Evolutionary conservation across 2,329 filamentous ascomycete genomes (phyloP).

Genomic region (Colletotrichum costaricense): DNA sequence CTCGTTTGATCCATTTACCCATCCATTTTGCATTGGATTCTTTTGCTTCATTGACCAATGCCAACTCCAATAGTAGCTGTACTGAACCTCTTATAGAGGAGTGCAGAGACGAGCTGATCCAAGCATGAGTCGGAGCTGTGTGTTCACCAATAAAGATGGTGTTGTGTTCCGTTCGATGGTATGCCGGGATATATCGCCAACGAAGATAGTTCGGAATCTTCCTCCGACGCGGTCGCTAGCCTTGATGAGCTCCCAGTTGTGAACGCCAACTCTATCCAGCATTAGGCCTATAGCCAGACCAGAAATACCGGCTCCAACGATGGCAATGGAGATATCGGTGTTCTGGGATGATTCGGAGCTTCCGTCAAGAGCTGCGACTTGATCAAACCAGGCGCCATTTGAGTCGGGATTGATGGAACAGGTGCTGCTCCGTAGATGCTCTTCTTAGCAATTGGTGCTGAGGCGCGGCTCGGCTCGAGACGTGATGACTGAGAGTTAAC

Average conservation of each 20-base stretch:
- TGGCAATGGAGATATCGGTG: constrained; percentile 54
- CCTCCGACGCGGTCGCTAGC: constrained; percentile 67
- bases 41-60: constrained; percentile 41
- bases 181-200: constrained; percentile 55
- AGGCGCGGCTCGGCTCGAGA: background rate
- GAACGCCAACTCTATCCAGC: constrained; percentile 60
- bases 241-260: constrained; percentile 68
- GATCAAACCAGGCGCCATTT: constrained; percentile 53
- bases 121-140: constrained; percentile 47
- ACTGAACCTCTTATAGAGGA: constrained; percentile 44
- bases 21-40: constrained; percentile 40
- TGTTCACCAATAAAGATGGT: constrained; percentile 50
- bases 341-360: constrained; percentile 37
- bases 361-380: constrained; percentile 47
- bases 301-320: constrained; percentile 70
- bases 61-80: constrained; percentile 42
- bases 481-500: background rate
- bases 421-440: background rate
- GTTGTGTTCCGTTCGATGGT: constrained; percentile 46
- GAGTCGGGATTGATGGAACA: constrained; percentile 41
- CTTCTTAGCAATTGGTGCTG: background rate
- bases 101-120: constrained; percentile 45
- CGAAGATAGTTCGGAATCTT: constrained; percentile 68
- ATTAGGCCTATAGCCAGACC: constrained; percentile 65
- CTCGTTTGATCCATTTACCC: constrained; percentile 37